Base-by-base conservation (phyloP, 2,329 filamentous ascomycete species). In the Hymenoscyphus salicellus region DNA sequence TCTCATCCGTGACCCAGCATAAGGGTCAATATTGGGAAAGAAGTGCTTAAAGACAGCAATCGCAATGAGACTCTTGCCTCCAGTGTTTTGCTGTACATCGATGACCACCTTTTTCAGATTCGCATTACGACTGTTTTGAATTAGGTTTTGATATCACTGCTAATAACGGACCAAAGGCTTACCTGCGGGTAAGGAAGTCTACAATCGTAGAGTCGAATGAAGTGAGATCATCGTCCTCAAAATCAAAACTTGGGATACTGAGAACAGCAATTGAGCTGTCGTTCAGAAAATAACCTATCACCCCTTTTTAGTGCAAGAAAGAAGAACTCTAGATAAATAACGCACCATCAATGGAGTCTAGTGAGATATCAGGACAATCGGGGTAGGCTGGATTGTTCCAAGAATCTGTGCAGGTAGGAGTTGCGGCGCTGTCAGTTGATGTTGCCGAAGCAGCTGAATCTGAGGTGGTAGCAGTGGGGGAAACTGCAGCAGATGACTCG, bases 21-120 rank as follows among this genome's bases (percentile, higher is more conserved):
- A 73, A 1, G 72, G 71, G 14, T 71, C 72, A 10, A 73, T 69
- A 26, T 63, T 68, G 14, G 75, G 74, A 56, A 76, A 74, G 66
- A 75, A 74, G 33, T 79, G 73, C 10, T 75, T 75, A 71, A 87
- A 87, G 0, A 82, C 70, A 58, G 82, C 80, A 55, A 79, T 79
- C 0, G 80, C 83, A 77, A 88, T 88, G 30, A 89, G 78, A 20
- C 83, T 79, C 6, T 86, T 72, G 0, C 88, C 88, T 33, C 88
- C 88, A 1, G 77, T 78, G 66, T 90, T 90, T 6, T 78, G 79
- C 3, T 84, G 81, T 6, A 90, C 70, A 67, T 90, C 88, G 63
- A 90, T 84, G 49, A 90, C 79, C 4, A 90, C 77, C 72, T 83
- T 86, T 11, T 78, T 82, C 71, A 85, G 85, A 2, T 79, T 78